A percentile compares a stretch with the other conserved stretches of the same genome.
Conservation (phyloP, 2,329 filamentous ascomycete species). For the Ascochyta lentis region DNA sequence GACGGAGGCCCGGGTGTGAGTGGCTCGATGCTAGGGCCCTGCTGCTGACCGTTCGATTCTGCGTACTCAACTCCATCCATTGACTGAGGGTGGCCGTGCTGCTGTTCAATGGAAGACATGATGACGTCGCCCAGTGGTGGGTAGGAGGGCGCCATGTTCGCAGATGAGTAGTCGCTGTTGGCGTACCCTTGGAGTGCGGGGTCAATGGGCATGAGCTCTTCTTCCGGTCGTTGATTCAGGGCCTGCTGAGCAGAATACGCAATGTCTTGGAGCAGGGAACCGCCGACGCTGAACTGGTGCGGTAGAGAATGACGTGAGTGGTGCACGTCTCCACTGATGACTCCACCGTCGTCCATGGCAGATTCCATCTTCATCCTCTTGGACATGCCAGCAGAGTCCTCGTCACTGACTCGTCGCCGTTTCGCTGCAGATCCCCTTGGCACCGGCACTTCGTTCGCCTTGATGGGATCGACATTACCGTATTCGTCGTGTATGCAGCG, state of each 20-base stretch:
- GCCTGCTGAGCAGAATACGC: constrained; percentile 42
- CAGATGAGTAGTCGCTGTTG: constrained; percentile 23
- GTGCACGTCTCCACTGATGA: constrained; percentile 29
- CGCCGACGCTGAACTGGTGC: constrained; percentile 27
- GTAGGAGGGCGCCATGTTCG: constrained; percentile 23
- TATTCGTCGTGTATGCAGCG: constrained; percentile 72
- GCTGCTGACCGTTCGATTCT: constrained; percentile 14
- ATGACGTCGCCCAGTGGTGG: constrained; percentile 34
- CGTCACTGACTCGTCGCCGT: constrained; percentile 58
- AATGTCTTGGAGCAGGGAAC: constrained; percentile 34
- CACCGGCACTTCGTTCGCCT: constrained; percentile 66
- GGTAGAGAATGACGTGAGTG: constrained; percentile 34
- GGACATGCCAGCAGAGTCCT: constrained; percentile 25
- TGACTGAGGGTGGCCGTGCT: constrained; percentile 19
- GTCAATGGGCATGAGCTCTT: constrained; percentile 39
- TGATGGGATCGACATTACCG: constrained; percentile 68
- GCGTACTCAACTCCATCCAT: constrained; percentile 10
- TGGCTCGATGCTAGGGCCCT: constrained; percentile 35
- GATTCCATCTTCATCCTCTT: constrained; percentile 42
- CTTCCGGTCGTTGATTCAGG: constrained; percentile 27
- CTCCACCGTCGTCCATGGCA: constrained; percentile 28
- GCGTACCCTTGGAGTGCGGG: constrained; percentile 35
- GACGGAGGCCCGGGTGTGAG: constrained; percentile 35
- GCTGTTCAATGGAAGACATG: constrained; percentile 45
- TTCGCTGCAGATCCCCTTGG: constrained; percentile 63